Evolutionary conservation across 805 yeast species (phyloP), one percentile per base, ranked within the genome.

Genomic region (Saccharomycopsis oosterbeekiorum): DNA sequence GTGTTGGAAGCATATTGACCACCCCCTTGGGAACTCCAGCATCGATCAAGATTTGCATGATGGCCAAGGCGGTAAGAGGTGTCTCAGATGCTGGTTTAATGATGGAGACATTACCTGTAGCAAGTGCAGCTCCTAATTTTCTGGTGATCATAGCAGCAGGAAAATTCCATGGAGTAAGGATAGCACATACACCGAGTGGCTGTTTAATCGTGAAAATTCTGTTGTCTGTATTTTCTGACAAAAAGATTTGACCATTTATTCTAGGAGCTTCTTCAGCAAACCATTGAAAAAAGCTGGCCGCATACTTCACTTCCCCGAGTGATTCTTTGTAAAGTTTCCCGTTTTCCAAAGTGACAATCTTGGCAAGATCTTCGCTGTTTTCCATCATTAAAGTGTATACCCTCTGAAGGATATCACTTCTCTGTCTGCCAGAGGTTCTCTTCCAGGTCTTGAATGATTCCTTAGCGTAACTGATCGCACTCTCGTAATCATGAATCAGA

Each of bases 111-210:
- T 93, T 87, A 1, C 94, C 96, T 15, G 88, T 87, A 17, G 94
- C 92, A 37, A 85, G 68, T 1, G 89, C 90, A 39, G 93, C 90
- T 21, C 87, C 92, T 58, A 84, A 73, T 69, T 86, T 86, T 65
- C 91, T 75, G 5, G 90, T 79, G 64, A 85, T 84, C 92, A 86
- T 86, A 2, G 92, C 89, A 24, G 83, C 74, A 2, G 96, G 96
- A 72, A 88, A 88, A 72, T 88, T 88, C 94, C 94, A 88, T 2
- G 94, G 94, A 2, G 93, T 85, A 67, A 88, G 71, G 59, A 88
- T 81, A 10, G 91, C 92, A 67, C 88, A 86, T 1, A 86, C 91
- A 8, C 96, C 96, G 57, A 88, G 76, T n/a, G 96, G 93, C 70
- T 86, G 90, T 67, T 83, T 80, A 63, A 83, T 66, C 4, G 89